phyloP scores from a whole-genome alignment of 345 rosid species.

The Camelina sativa region DNA sequence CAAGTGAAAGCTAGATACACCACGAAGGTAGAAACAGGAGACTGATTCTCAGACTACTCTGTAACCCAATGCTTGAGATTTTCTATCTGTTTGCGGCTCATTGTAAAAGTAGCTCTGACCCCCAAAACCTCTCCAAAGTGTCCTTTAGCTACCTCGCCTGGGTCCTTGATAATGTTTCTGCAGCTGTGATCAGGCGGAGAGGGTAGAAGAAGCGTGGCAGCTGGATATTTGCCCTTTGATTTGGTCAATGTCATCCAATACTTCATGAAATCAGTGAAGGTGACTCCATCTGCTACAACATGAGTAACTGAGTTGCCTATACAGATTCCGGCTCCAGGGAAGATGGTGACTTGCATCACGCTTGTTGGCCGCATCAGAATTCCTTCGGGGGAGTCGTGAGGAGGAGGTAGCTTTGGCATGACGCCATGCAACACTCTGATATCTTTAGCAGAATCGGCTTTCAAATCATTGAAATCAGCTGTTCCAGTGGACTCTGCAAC shows the following conservation, averaged over 20 bases:
- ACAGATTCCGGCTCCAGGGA: conserved; percentile 50
- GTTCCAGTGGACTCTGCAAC: conserved; percentile 43
- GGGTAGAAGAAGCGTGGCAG: not conserved
- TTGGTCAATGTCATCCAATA: conserved; percentile 47
- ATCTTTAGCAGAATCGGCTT: conserved; percentile 40
- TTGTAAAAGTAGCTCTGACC: conserved; percentile 47
- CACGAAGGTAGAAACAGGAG: conserved; percentile 41
- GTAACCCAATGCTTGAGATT: conserved; percentile 39
- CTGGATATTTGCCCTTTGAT: conserved; percentile 15
- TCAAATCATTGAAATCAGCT: conserved; percentile 36
- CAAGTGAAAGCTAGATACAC: conserved; percentile 49
- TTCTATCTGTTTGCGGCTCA: conserved; percentile 37
- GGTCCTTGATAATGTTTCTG: conserved; percentile 47
- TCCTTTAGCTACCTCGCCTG: conserved; percentile 37
- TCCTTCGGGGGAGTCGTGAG: conserved; percentile 21
- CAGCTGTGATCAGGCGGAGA: conserved; percentile 29
- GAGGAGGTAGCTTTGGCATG: conserved; percentile 40
- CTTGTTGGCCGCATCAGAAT: conserved; percentile 19
- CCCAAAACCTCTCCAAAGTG: conserved; percentile 40
- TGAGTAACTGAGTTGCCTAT: conserved; percentile 39
- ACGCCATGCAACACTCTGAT: conserved; percentile 32
- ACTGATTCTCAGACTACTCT: conserved; percentile 14
- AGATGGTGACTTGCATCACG: conserved; percentile 46
- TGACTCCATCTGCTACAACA: conserved; percentile 46
- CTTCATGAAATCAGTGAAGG: conserved; percentile 43